phyloP scores from a whole-genome alignment of 2,329 filamentous ascomycete species.

The Zymoseptoria crescenta region DNA sequence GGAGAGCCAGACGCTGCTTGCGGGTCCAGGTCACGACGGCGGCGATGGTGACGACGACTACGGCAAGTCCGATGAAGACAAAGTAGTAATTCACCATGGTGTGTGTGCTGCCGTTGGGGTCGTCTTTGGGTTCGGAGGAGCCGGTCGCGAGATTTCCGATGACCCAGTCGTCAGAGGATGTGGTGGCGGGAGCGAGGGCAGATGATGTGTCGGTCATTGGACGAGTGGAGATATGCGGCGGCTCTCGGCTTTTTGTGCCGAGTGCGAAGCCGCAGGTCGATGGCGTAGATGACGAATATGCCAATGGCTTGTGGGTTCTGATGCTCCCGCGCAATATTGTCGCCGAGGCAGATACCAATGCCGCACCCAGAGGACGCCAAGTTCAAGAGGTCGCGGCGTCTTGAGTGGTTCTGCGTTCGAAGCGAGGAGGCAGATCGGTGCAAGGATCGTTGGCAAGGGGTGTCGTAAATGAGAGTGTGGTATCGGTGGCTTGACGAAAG shows the following conservation, averaged over 20 bases:
- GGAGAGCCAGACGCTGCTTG: neutral
- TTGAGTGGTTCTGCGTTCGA: neutral
- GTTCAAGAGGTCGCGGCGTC: neutral
- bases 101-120: neutral
- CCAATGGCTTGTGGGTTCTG: too few species aligned
- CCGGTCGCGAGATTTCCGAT: too few species aligned
- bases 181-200: neutral
- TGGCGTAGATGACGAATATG: neutral
- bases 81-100: slow-evolving; percentile 44
- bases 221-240: neutral
- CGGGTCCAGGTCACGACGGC: slow-evolving; percentile 27
- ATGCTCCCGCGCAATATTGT: neutral
- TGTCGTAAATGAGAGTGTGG: neutral
- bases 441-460: neutral
- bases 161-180: slow-evolving; percentile 1
- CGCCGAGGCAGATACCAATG: neutral
- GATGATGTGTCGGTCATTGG: neutral
- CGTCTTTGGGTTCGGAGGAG: neutral
- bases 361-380: neutral
- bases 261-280: neutral
- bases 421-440: neutral
- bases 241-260: neutral
- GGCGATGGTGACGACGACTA: slow-evolving; percentile 38
- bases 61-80: slow-evolving; percentile 48
- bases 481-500: neutral